phyloP scores from a whole-genome alignment of 495 filamentous ascomycete genomes.

The Saxophila tyrrhenica region DNA sequence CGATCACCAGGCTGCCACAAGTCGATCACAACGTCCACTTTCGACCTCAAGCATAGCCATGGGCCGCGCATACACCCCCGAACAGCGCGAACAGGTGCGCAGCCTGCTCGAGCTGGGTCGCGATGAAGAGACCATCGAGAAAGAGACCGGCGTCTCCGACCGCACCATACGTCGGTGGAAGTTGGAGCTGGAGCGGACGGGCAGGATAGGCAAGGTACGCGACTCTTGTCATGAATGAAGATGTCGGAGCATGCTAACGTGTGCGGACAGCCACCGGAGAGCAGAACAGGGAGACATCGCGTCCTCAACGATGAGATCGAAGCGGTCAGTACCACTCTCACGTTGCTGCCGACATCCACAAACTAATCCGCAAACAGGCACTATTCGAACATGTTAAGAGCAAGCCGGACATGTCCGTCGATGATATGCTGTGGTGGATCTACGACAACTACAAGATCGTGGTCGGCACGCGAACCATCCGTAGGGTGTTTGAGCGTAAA shows the following conservation, averaged over 20 bases:
- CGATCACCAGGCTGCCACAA: no score
- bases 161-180: conserved; percentile 19
- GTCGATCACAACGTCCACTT: no score
- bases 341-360: neutral
- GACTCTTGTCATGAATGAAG: neutral
- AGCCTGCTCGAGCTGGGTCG: conserved; percentile 9
- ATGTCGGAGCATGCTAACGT: no score
- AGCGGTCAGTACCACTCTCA: conserved; percentile 4
- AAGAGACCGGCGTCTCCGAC: conserved; percentile 17
- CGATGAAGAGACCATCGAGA: conserved; percentile 18
- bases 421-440: conserved; percentile 21
- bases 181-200: conserved; percentile 18
- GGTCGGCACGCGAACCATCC: conserved; percentile 18
- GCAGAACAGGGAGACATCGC: conserved; percentile 16
- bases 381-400: conserved; percentile 14
- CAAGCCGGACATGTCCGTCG: conserved; percentile 14
- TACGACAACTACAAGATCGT: conserved; percentile 18
- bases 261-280: conserved; percentile 14
- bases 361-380: neutral
- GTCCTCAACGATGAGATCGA: conserved; percentile 16
- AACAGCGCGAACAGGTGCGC: conserved; percentile 9
- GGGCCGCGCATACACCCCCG: conserved; percentile 10
- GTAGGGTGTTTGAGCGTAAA: conserved; percentile 15
- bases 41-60: no score
- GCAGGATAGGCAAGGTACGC: conserved; percentile 16